Evolutionary conservation across 176 grass and related monocot species (phyloP).

Genomic region (Zea mays): Zm-B73-REFERENCE-NAM-5.0 NC_050100.1:1192001-1192500

Average conservation of each 20-base stretch:
- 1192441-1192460: too few relatives aligned
- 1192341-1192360: neutral
- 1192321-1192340: neutral
- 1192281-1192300: neutral
- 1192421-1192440: neutral
- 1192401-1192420: neutral
- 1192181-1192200: neutral
- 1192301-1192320: neutral
- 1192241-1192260: neutral
- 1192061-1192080: conserved; percentile 22
- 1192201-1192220: neutral
- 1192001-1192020: conserved; percentile 24
- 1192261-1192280: neutral
- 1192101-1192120: neutral
- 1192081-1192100: neutral
- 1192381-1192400: neutral
- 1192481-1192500: too few relatives aligned
- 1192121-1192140: conserved; percentile 21
- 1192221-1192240: neutral
- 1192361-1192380: neutral
- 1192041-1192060: conserved; percentile 12
- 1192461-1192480: too few relatives aligned
- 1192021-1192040: conserved; percentile 24
- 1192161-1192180: neutral
- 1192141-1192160: neutral